These are phyloP conservation scores for Phytophthora ramorum DNA, from an alignment of 352 stramenopile genomes.

Conservation along the genomic window DNA sequence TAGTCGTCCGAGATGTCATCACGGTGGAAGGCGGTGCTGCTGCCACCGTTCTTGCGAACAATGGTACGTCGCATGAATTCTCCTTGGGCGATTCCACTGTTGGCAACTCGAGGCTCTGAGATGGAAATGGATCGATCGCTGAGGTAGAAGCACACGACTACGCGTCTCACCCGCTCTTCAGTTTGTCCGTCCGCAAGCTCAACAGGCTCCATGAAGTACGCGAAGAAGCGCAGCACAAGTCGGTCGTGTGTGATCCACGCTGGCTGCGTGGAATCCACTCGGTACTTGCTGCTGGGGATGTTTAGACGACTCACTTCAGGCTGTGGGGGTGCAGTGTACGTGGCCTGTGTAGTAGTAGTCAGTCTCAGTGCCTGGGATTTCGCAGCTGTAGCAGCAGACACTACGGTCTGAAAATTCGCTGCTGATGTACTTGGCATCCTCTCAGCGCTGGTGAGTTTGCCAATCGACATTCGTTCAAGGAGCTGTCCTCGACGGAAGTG, in stretches of 20 bases:
- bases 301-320: slow-evolving; percentile 19
- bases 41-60: slow-evolving; percentile 43
- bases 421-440: slow-evolving; percentile 3
- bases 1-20: slow-evolving; percentile 33
- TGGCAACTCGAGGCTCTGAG: slow-evolving; percentile 83
- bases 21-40: slow-evolving; percentile 14
- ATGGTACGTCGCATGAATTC: slow-evolving; percentile 86
- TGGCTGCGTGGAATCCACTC: slow-evolving; percentile 54
- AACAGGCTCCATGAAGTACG: slow-evolving; percentile 74
- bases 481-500: slow-evolving; percentile 72
- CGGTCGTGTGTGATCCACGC: slow-evolving; percentile 76
- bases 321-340: slow-evolving; percentile 19
- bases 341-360: slow-evolving; percentile 14
- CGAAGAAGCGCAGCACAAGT: slow-evolving; percentile 92
- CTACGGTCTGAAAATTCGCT: slow-evolving; percentile 8
- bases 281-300: slow-evolving; percentile 51
- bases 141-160: slow-evolving; percentile 87
- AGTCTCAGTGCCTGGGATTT: slow-evolving; percentile 15
- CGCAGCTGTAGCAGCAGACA: slow-evolving; percentile 16
- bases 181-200: slow-evolving; percentile 24
- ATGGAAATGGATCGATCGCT: slow-evolving; percentile 87
- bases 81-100: slow-evolving; percentile 91
- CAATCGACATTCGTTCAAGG: slow-evolving; percentile 67
- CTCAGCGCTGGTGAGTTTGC: slow-evolving; percentile 44
- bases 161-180: slow-evolving; percentile 49